Evolutionary conservation across 2,329 filamentous ascomycete genomes (phyloP).

Genomic region (Neospermospora avenae): DNA sequence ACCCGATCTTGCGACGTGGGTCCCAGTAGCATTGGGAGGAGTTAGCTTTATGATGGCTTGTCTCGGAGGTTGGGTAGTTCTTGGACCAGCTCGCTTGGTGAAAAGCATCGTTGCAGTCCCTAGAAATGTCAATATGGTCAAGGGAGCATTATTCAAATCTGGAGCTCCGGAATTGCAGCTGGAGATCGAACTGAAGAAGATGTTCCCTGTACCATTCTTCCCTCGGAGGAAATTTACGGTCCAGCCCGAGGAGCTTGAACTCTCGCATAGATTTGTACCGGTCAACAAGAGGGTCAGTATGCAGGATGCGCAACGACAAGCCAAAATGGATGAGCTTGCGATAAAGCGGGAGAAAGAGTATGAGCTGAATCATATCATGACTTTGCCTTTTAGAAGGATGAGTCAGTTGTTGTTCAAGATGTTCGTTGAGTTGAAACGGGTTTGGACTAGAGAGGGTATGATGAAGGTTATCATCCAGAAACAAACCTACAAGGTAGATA

Average conservation of each 20-base stretch:
- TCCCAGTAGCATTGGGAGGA: conserved; percentile 53
- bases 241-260: conserved; percentile 22
- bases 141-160: conserved; percentile 9
- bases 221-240: conserved; percentile 25
- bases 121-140: conserved; percentile 19
- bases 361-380: conserved; percentile 54
- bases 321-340: conserved; percentile 40
- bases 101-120: conserved; percentile 37
- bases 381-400: conserved; percentile 53
- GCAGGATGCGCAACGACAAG: conserved; percentile 31
- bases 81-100: conserved; percentile 56
- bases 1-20: conserved; percentile 52
- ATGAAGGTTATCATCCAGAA: conserved; percentile 47
- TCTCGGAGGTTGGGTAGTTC: conserved; percentile 58
- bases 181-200: conserved; percentile 44
- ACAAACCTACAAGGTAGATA: conserved; percentile 55
- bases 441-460: conserved; percentile 56
- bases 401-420: conserved; percentile 32
- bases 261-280: conserved; percentile 33
- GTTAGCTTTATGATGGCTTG: conserved; percentile 57
- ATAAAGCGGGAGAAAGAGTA: conserved; percentile 38
- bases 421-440: conserved; percentile 46
- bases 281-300: conserved; percentile 13
- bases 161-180: conserved; percentile 41
- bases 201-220: conserved; percentile 33